Base-by-base conservation (phyloP, 2,329 filamentous ascomycete genomes). In the Ascochyta pisi region DNA sequence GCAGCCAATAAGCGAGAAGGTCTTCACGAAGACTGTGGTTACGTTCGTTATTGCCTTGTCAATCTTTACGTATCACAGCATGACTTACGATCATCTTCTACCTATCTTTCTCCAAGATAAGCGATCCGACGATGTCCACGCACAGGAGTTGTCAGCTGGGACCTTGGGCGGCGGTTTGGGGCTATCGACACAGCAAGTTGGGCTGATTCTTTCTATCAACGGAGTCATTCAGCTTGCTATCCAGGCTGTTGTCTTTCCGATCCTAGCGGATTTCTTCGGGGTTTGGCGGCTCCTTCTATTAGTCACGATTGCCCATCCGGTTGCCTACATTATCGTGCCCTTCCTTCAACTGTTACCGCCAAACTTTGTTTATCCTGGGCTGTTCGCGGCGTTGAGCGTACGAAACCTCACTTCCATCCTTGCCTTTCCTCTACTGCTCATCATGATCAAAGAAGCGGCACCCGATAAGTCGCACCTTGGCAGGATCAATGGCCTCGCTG, bases 31-130 rank as follows among this genome's bases (percentile, higher is more conserved):
- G 75, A 84, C 84, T 37, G 87, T 96, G 57, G 80, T 90, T 63
- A 87, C 90, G 75, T 84, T 96, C 49, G 86, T 95, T 35, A 69
- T 92, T n/a, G 89, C 93, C 1, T 79, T 97, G 43, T 91, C 89
- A 40, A 91, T 97, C 61, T 96, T 96, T 78, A 95, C 92, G 4
- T 96, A 96, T 73, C 93, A 97, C 77, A 92, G 89, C 34, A 97
- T 97, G 92, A 92, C 90, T 0, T 97, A 91, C 76, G 94, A 97
- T 70, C 91, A 96, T 72, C 83, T 97, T 0, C 82, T 96, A 50
- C 93, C 93, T 7, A 96, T 97, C 57, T 97, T 96, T 77, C 86
- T 96, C 47, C 92, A 97, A 73, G 92, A 96, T 66, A 83, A 87
- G 37, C 83, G 84, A 27, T 78, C 65, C 29, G 60, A 68, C 26